Evolutionary conservation across 345 rosid species (phyloP).

Genomic region (Gossypium anomalum): DNA sequence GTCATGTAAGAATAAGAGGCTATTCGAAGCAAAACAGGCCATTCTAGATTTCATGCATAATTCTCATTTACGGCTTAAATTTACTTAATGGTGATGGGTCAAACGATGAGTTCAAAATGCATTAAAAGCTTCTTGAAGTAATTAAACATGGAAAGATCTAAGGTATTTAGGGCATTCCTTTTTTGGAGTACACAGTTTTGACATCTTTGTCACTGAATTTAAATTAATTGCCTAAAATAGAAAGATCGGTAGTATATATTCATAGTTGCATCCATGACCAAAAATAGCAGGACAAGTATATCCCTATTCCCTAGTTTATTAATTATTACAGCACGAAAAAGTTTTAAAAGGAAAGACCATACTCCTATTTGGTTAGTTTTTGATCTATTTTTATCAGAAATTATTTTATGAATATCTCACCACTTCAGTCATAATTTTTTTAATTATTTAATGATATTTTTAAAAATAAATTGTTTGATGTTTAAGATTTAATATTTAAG

Average conservation of each 20-base stretch:
- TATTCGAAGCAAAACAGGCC: no score
- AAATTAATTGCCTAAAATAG: neutral
- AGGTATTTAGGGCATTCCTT: neutral
- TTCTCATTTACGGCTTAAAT: no score
- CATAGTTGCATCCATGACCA: neutral
- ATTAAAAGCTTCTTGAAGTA: neutral
- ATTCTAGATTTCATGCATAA: no score
- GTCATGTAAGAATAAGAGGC: no score
- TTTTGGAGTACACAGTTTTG: neutral
- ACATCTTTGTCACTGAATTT: neutral
- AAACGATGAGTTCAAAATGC: neutral
- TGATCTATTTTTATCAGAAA: neutral
- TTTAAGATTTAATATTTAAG: no score
- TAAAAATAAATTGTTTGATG: fast-evolving
- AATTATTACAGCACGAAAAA: neutral
- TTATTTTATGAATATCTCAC: no score
- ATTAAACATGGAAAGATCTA: neutral
- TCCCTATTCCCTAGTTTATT: neutral
- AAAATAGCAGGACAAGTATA: neutral
- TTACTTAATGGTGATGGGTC: no score
- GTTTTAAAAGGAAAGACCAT: neutral
- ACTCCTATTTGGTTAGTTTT: neutral
- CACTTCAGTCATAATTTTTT: no score
- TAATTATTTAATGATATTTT: no score
- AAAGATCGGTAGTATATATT: neutral